These are phyloP conservation scores for Gymnopilus junonius DNA, from an alignment of 768 basidiomycete genomes.

Conservation along the genomic window DNA sequence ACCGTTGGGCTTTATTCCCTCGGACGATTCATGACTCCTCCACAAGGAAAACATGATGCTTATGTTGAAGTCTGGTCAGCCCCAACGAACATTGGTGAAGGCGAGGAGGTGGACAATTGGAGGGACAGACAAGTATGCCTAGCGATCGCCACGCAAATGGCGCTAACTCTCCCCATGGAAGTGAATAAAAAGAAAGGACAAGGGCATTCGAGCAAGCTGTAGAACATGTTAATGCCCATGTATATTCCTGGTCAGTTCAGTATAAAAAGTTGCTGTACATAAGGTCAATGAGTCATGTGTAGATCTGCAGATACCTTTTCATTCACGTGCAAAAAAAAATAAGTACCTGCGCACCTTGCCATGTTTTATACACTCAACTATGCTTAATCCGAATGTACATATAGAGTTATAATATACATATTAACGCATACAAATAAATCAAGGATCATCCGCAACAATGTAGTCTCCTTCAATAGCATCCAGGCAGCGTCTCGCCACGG, in stretches of 20 bases:
- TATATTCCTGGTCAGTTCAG: background rate
- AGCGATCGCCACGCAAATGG: slow-evolving; percentile 65
- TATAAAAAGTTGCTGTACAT: too few species aligned
- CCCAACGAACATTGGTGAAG: slow-evolving; percentile 56
- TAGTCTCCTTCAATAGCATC: slow-evolving; percentile 17
- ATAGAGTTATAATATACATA: background rate
- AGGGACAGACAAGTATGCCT: slow-evolving; percentile 67
- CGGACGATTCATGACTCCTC: slow-evolving; percentile 55
- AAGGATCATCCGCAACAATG: slow-evolving; percentile 9
- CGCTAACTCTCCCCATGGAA: slow-evolving; percentile 48
- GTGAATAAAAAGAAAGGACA: slow-evolving; percentile 39
- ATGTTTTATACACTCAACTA: too few species aligned
- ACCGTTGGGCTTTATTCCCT: slow-evolving; percentile 62
- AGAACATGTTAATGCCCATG: background rate
- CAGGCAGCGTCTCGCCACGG: slow-evolving; percentile 11
- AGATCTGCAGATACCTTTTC: too few species aligned
- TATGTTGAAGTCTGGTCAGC: slow-evolving; percentile 72
- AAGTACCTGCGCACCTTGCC: too few species aligned
- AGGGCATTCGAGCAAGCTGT: slow-evolving; percentile 5
- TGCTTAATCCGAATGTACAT: too few species aligned
- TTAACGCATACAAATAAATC: background rate
- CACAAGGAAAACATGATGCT: slow-evolving; percentile 59
- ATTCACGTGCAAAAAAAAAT: too few species aligned
- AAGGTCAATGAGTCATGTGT: too few species aligned
- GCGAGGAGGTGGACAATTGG: slow-evolving; percentile 50